Base-by-base conservation (phyloP, 1,284 basidiomycete species). In the Grifola frondosa region DNA sequence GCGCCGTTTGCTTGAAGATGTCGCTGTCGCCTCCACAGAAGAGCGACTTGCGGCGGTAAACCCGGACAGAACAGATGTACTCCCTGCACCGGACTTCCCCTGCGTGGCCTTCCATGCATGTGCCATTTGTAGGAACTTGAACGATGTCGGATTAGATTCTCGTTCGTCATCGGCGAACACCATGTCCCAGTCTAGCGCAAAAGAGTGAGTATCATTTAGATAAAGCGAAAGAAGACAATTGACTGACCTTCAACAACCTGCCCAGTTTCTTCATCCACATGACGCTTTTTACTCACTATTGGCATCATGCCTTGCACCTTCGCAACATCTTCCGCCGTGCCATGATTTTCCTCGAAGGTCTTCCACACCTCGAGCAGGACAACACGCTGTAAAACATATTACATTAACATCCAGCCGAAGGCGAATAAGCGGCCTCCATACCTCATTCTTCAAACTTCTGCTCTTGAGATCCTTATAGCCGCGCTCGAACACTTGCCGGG, bases 111-210 rank as follows among this genome's bases (percentile, higher is more conserved):
- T 85, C 94, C 94, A 97, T 3, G 86, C 86, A 62, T 93, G 91
- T 1, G 94, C 94, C 74, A 89, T 90, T 64, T 95, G 87, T 62
- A 97, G 73, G 73, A 95, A 91, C 62, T 93, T 94, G 83, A 93
- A 95, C 1, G 91, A 83, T 0, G 90, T 86, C 0, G 94, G 91
- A 60, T 96, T 95, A 32, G 87, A 80, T 59, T 95, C 91, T 43
- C 84, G 80, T 60, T 96, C 91, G 75, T 97, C 94, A 71, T 97
- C 94, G 23, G 91, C 84, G 66, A 97, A 97, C 17, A 94, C 84
- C 61, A 95, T 81, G 62, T 96, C 93, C 85, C 89, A 96, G 61
- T 95, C 91, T 92, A 60, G 13, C 20, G 41, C 15, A 32, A 21
- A 30, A 29, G 30, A 37, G 20, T 44, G 22, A 31, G 39, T 10